These are phyloP conservation scores for Porcisia hertigi DNA, from an alignment of 208 protist genomes.

Conservation along the genomic window DNA sequence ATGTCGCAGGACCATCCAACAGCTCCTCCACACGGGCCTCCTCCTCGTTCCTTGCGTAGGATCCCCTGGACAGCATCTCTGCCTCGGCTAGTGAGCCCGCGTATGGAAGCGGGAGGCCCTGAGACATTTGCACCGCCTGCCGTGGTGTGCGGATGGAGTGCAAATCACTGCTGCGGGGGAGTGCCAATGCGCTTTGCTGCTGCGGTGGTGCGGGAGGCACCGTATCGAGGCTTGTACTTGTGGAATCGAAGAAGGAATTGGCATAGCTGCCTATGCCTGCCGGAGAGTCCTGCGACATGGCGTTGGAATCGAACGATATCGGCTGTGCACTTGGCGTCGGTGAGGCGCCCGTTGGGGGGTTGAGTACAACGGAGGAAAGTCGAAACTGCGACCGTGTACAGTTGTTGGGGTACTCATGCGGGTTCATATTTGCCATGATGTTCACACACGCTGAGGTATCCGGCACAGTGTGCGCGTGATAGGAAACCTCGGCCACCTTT, in stretches of 20 bases:
- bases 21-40: slow-evolving; percentile 18
- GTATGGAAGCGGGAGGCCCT: background rate
- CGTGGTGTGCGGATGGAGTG: background rate
- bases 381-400: background rate
- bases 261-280: background rate
- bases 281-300: slow-evolving; percentile 3
- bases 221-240: background rate
- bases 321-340: background rate
- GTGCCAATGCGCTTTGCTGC: background rate
- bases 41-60: slow-evolving; percentile 15
- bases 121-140: background rate
- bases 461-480: background rate
- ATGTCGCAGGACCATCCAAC: background rate
- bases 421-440: background rate
- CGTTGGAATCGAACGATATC: background rate
- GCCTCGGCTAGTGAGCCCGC: slow-evolving; percentile 2
- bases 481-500: background rate
- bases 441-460: background rate
- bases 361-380: background rate
- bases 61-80: slow-evolving; percentile 12
- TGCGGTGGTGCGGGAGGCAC: slow-evolving; percentile 8
- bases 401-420: background rate
- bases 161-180: background rate
- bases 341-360: background rate
- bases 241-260: background rate